phyloP scores from a whole-genome alignment of 805 yeast genomes.

The Saccharomycodes ludwigii region DNA sequence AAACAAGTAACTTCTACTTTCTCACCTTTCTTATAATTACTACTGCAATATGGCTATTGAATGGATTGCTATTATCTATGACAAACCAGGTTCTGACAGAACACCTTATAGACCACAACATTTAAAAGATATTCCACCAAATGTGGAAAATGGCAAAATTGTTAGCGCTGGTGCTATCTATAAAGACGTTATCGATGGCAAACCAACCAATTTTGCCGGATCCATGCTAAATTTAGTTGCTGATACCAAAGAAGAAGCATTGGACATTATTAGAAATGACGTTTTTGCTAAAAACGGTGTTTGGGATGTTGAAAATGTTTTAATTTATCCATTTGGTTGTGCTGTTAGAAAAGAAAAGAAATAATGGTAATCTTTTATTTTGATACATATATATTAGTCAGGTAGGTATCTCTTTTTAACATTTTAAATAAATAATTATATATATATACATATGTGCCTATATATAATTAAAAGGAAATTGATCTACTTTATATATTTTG shows the following conservation, averaged over 20 bases:
- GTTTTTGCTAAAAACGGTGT: constrained; percentile 51
- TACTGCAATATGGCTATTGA: too few species aligned
- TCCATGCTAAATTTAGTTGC: constrained; percentile 54
- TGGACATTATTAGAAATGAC: constrained; percentile 53
- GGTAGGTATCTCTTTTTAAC: background rate
- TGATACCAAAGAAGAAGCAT: constrained; percentile 49
- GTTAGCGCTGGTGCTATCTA: constrained; percentile 42
- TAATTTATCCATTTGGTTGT: constrained; percentile 43
- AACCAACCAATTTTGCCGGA: constrained; percentile 47
- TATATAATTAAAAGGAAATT: background rate
- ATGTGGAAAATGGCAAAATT: constrained; percentile 30
- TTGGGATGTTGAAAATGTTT: constrained; percentile 60
- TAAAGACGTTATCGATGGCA: constrained; percentile 30
- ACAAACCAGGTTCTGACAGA: constrained; percentile 54
- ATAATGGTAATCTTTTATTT: background rate
- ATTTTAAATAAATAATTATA: background rate
- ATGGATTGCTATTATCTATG: constrained; percentile 59
- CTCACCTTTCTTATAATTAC: too few species aligned
- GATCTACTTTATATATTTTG: background rate
- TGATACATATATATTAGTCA: background rate
- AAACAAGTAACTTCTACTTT: too few species aligned
- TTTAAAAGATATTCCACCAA: constrained; percentile 32
- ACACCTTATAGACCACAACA: constrained; percentile 40
- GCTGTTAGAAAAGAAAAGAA: constrained; percentile 26
- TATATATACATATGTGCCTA: constrained; percentile 2